Conservation (phyloP, 768 basidiomycete genomes). For the Solioccasus polychromus region DNA sequence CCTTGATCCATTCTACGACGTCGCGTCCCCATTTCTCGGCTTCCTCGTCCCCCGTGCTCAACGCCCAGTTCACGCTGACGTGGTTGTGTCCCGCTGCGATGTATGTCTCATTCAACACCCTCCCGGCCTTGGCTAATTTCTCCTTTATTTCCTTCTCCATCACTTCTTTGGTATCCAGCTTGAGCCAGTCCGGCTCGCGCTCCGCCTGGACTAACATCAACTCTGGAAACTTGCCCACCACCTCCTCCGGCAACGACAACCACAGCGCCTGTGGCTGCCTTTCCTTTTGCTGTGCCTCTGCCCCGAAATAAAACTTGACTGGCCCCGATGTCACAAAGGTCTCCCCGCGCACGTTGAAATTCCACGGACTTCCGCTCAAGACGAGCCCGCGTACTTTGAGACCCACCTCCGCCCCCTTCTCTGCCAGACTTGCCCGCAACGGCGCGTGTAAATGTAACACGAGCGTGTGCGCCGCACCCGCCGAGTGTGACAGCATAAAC, state of each 20-base stretch:
- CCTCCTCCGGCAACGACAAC: conserved; percentile 32
- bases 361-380: conserved; percentile 46
- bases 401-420: conserved; percentile 17
- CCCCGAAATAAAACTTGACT: conserved; percentile 33
- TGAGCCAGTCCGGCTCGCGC: conserved; percentile 48
- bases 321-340: conserved; percentile 24
- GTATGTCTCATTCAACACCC: conserved; percentile 26
- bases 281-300: conserved; percentile 39
- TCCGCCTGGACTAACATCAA: conserved; percentile 50
- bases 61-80: conserved; percentile 49
- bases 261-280: conserved; percentile 44
- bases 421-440: conserved; percentile 33
- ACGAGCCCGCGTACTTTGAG: conserved; percentile 41
- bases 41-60: conserved; percentile 51
- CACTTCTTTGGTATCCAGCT: conserved; percentile 29
- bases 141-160: conserved; percentile 41
- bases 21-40: conserved; percentile 64
- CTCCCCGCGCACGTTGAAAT: conserved; percentile 29
- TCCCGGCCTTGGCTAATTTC: conserved; percentile 28
- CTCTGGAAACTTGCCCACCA: conserved; percentile 42
- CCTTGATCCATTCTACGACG: conserved; percentile 36
- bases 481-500: conserved; percentile 60
- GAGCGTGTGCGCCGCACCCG: conserved; percentile 51
- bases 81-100: conserved; percentile 59
- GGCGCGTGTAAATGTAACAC: conserved; percentile 39